These are phyloP conservation scores for Pleurotus citrinopileatus DNA, from an alignment of 768 basidiomycete species.

Conservation along the genomic window DNA sequence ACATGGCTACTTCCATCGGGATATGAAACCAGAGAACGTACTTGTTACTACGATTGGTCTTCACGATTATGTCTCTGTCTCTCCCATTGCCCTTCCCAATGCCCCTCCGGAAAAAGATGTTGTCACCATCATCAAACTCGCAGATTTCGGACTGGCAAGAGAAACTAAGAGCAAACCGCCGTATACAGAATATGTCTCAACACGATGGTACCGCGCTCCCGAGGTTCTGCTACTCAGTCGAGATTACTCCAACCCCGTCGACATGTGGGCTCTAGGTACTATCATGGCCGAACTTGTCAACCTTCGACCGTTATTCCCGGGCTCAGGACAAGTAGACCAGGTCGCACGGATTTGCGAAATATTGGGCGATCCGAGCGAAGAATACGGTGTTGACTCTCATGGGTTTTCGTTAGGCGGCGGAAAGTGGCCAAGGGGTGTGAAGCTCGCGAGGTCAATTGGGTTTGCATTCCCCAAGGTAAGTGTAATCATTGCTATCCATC, in stretches of 20 bases:
- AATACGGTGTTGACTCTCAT: slow-evolving; percentile 75
- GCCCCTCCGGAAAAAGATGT: slow-evolving; percentile 87
- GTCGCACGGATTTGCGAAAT: slow-evolving; percentile 86
- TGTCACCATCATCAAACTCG: slow-evolving; percentile 94
- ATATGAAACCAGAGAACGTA: slow-evolving; percentile 99
- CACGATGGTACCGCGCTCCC: slow-evolving; percentile 99
- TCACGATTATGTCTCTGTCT: slow-evolving; percentile 83
- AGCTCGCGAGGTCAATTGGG: slow-evolving; percentile 82
- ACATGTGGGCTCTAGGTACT: slow-evolving; percentile 99
- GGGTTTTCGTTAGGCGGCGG: slow-evolving; percentile 81
- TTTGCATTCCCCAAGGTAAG: slow-evolving; percentile 89
- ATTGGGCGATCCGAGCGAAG: slow-evolving; percentile 87
- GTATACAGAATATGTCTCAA: slow-evolving; percentile 98
- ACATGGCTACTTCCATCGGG: slow-evolving; percentile 95
- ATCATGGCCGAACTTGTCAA: slow-evolving; percentile 98
- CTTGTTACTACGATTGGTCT: slow-evolving; percentile 97
- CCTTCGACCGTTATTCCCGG: slow-evolving; percentile 93
- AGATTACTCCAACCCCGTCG: slow-evolving; percentile 95
- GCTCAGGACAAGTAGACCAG: slow-evolving; percentile 90
- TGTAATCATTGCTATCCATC: slow-evolving; percentile 13
- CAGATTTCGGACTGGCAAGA: slow-evolving; percentile 95
- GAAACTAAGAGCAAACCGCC: slow-evolving; percentile 87
- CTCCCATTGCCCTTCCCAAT: slow-evolving; percentile 61
- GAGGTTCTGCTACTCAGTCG: slow-evolving; percentile 90
- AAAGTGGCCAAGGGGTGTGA: slow-evolving; percentile 79